These are phyloP conservation scores for Xylaria sp. DNA, from an alignment of 2,329 filamentous ascomycete species.

Conservation along the genomic window DNA sequence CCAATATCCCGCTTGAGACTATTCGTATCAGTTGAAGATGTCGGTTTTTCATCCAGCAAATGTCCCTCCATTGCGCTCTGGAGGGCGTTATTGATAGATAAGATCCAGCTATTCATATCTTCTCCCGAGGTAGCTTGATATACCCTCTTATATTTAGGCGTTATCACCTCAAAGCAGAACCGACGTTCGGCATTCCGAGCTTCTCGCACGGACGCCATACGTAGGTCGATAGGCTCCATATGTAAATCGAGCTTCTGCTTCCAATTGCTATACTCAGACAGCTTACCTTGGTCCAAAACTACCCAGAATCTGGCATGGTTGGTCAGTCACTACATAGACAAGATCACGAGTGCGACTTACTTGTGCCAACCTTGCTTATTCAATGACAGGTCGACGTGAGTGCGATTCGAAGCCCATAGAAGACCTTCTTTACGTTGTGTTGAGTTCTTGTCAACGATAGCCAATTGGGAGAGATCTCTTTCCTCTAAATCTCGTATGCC, in stretches of 20 bases:
- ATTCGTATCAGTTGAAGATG: constrained; percentile 59
- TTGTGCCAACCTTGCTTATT: constrained; percentile 99
- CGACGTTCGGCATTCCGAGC: constrained; percentile 92
- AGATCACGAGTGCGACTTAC: constrained; percentile 63
- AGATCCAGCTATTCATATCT: constrained; percentile 97
- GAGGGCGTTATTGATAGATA: constrained; percentile 94
- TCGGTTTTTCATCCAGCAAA: constrained; percentile 65
- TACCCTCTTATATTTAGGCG: constrained; percentile 92
- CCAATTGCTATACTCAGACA: constrained; percentile 99
- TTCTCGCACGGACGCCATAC: constrained; percentile 96
- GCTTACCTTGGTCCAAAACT: constrained; percentile 93
- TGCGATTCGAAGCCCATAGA: constrained; percentile 91
- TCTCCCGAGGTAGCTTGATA: constrained; percentile 99
- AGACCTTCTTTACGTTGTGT: constrained; percentile 91
- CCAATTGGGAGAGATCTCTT: constrained; percentile 69
- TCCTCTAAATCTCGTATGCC: constrained; percentile 94
- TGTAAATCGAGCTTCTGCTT: constrained; percentile 96
- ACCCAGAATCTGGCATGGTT: constrained; percentile 84
- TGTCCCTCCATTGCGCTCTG: constrained; percentile 94
- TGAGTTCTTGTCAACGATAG: constrained; percentile 66
- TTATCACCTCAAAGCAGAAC: constrained; percentile 99
- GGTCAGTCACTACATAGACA: constrained; percentile 32
- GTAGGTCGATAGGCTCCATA: constrained; percentile 96
- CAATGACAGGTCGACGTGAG: constrained; percentile 92
- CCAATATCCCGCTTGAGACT: constrained; percentile 86